Evolutionary conservation across 2,329 filamentous ascomycete genomes (phyloP).

Genomic region (Thelonectria discophora): DNA sequence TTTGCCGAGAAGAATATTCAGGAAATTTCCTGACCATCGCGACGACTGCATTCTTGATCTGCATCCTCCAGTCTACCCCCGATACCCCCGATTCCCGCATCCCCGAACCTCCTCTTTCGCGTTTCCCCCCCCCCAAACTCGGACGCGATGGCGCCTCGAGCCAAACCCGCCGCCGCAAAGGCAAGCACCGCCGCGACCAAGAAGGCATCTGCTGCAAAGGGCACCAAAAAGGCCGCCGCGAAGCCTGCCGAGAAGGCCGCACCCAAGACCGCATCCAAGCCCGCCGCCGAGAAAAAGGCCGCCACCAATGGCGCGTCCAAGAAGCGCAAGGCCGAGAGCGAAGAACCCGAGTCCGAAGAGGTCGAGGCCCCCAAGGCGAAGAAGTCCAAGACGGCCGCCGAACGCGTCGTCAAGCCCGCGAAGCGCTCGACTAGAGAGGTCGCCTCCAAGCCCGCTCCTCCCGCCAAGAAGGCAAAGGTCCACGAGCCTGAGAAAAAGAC

Average conservation of each 20-base stretch:
- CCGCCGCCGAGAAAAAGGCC: constrained; percentile 32
- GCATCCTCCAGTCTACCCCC: background rate
- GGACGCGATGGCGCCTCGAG: constrained; percentile 46
- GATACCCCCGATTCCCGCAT: background rate
- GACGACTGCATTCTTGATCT: background rate
- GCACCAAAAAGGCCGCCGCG: constrained; percentile 40
- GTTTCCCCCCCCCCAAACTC: constrained; percentile 15
- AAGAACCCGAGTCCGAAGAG: constrained; percentile 43
- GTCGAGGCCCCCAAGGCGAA: constrained; percentile 41
- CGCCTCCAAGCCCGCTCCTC: constrained; percentile 35
- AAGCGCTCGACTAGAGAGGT: constrained; percentile 39
- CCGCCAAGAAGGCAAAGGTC: constrained; percentile 35
- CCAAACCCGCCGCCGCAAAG: constrained; percentile 41
- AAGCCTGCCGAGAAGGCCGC: constrained; percentile 36
- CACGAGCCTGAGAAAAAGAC: constrained; percentile 34
- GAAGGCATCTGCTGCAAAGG: background rate
- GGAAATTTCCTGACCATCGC: background rate
- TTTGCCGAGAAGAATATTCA: background rate
- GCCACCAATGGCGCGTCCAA: constrained; percentile 38
- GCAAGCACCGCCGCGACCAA: constrained; percentile 12
- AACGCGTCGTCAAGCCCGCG: constrained; percentile 40
- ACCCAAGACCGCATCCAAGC: constrained; percentile 30
- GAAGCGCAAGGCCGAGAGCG: constrained; percentile 44
- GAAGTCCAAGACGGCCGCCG: constrained; percentile 38
- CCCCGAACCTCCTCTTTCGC: constrained; percentile 18